Evolutionary conservation across 805 yeast genomes (phyloP).

Genomic region (Starmerella bacillaris): DNA sequence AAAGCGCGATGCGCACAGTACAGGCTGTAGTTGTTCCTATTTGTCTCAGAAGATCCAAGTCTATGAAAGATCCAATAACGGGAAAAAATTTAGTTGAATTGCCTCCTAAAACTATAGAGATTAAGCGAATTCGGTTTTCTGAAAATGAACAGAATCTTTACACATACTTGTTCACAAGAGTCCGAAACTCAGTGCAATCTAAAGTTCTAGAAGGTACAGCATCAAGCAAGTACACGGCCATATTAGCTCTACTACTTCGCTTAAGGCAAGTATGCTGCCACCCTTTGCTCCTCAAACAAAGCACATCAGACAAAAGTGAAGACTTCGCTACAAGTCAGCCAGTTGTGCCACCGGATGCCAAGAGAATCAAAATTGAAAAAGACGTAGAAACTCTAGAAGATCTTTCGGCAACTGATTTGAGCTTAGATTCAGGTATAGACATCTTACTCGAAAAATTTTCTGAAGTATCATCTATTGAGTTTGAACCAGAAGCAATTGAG

Average conservation of each 20-base stretch:
- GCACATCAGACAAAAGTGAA: slow-evolving; percentile 4
- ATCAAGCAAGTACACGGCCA: slow-evolving; percentile 56
- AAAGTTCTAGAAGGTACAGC: slow-evolving; percentile 39
- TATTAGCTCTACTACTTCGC: slow-evolving; percentile 65
- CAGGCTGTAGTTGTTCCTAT: slow-evolving; percentile 73
- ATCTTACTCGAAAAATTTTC: slow-evolving; percentile 6
- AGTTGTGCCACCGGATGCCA: neutral
- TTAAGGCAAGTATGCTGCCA: slow-evolving; percentile 83
- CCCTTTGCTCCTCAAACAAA: slow-evolving; percentile 37
- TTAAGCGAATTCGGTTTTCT: slow-evolving; percentile 50
- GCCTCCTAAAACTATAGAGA: slow-evolving; percentile 56
- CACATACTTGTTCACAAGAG: slow-evolving; percentile 47
- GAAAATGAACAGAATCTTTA: slow-evolving; percentile 50
- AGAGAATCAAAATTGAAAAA: slow-evolving; percentile 4
- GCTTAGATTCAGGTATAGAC: slow-evolving; percentile 7
- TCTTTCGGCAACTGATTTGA: slow-evolving; percentile 1
- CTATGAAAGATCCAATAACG: slow-evolving; percentile 44
- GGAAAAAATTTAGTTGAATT: slow-evolving; percentile 60
- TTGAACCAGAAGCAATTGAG: slow-evolving; percentile 18
- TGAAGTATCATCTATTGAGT: slow-evolving; percentile 7
- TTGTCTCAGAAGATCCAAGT: slow-evolving; percentile 66
- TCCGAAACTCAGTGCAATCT: slow-evolving; percentile 29
- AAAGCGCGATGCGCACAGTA: slow-evolving; percentile 58
- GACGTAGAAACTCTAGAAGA: neutral
- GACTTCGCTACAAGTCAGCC: no score